phyloP scores from a whole-genome alignment of 148 eudicot genomes.

The Heliamphora exappendiculata region DNA sequence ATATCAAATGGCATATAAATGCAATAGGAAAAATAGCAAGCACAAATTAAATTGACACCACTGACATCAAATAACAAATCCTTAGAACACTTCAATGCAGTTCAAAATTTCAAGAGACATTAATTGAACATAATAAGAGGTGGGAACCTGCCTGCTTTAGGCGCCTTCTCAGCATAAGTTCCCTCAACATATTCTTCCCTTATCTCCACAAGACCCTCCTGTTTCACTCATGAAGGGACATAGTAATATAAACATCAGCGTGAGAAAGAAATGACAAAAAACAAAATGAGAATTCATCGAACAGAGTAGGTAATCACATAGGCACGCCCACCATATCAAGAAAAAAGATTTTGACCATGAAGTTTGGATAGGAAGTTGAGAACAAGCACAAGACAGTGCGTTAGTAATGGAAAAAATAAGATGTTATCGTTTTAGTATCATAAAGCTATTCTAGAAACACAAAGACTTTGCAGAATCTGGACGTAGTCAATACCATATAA shows the following conservation, averaged over 20 bases:
- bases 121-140: neutral
- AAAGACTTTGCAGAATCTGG: neutral
- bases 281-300: neutral
- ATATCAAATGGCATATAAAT: neutral
- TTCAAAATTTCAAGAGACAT: neutral
- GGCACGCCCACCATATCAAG: neutral
- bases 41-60: neutral
- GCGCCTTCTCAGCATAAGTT: conserved; percentile 25
- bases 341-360: neutral
- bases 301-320: neutral
- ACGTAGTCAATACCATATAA: neutral
- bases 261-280: neutral
- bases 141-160: conserved; percentile 31
- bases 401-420: neutral
- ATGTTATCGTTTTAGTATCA: neutral
- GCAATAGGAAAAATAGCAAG: neutral
- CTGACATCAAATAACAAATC: neutral
- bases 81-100: neutral
- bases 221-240: conserved; percentile 16
- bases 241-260: neutral
- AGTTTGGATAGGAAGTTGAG: conserved; percentile 8
- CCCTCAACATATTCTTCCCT: conserved; percentile 72
- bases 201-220: conserved; percentile 90
- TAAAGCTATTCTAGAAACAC: neutral
- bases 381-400: neutral